Evolutionary conservation across 805 yeast species (phyloP).

Genomic region (Candida boleticola): DNA sequence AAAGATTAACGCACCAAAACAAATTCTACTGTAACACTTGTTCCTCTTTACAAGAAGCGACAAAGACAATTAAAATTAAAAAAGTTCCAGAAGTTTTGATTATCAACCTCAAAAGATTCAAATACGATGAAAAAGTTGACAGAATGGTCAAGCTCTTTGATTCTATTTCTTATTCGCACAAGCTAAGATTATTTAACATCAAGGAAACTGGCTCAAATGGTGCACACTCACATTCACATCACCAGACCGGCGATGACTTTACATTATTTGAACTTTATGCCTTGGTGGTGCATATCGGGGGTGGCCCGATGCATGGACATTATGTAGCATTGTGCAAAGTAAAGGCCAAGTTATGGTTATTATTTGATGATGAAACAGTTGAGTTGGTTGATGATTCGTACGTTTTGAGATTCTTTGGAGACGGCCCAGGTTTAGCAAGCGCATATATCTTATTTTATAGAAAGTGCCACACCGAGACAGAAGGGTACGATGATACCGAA

Average conservation of each 20-base stretch:
- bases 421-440: constrained; percentile 81
- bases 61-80: constrained; percentile 79
- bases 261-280: constrained; percentile 75
- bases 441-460: constrained; percentile 88
- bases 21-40: constrained; percentile 93
- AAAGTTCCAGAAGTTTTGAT: constrained; percentile 75
- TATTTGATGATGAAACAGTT: constrained; percentile 94
- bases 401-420: constrained; percentile 85
- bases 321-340: constrained; percentile 86
- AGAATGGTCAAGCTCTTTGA: constrained; percentile 84
- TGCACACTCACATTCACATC: constrained; percentile 19
- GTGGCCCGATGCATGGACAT: constrained; percentile 98
- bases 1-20: constrained; percentile 79
- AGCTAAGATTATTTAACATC: constrained; percentile 62
- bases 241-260: constrained; percentile 44
- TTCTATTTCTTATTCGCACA: constrained; percentile 76
- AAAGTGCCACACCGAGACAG: constrained; percentile 17
- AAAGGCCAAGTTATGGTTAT: constrained; percentile 76
- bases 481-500: constrained; percentile 41
- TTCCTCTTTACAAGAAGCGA: constrained; percentile 89
- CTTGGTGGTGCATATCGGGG: constrained; percentile 91
- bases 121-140: constrained; percentile 80
- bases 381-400: constrained; percentile 82
- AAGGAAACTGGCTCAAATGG: neutral
- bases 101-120: constrained; percentile 86